Base-by-base conservation (phyloP, 2,329 filamentous ascomycete species). In the Verticillium nubilum region DNA sequence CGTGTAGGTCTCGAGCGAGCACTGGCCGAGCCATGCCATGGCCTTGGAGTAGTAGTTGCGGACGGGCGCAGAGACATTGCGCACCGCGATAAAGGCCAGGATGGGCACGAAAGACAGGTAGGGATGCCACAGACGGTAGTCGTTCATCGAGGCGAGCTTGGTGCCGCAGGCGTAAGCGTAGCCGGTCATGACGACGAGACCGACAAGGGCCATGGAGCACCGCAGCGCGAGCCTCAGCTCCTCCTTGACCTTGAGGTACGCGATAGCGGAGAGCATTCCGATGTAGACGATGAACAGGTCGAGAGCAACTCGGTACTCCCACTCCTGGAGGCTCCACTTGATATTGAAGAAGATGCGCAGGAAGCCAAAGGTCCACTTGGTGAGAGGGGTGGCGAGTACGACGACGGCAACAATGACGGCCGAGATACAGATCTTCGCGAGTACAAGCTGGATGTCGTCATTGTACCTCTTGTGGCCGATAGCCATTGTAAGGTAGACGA, bases 1-100 rank as follows among this genome's bases (percentile, higher is more conserved):
- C 5, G 85, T 75, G 63, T 83, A 86, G 0, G 83, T 80, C 69
- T 88, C 86, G 1, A 86, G 76, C 0, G 83, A 83, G 60, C 79
- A 80, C 5, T 74, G 73, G 1, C 86, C 85, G 2, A 88, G 69
- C 73, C 77, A 82, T 0, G 81, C 78, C 28, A 73, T 70, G 7
- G 74, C 76, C 6, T 80, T 73, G 10, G 82, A 69, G 1, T 64
- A 54, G 4, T 73, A 72, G 55, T 57, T 57, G 23, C 55, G 55
- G 10, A 57, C 55, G 9, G 55, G 33, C 10, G 23, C 55, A 2
- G 55, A 57, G 23, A 57, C 55, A 63, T 86, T 87, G 31, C 85
- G 78, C 2, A 87, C 68, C 4, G 78, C 69, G 25, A 83, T 67
- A 61, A 81, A 82, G 4, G 78, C 74, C 1, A 86, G 60, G 10